Base-by-base conservation (phyloP, 192 early-diverging fungal genomes). In the Thamnidium elegans region DNA sequence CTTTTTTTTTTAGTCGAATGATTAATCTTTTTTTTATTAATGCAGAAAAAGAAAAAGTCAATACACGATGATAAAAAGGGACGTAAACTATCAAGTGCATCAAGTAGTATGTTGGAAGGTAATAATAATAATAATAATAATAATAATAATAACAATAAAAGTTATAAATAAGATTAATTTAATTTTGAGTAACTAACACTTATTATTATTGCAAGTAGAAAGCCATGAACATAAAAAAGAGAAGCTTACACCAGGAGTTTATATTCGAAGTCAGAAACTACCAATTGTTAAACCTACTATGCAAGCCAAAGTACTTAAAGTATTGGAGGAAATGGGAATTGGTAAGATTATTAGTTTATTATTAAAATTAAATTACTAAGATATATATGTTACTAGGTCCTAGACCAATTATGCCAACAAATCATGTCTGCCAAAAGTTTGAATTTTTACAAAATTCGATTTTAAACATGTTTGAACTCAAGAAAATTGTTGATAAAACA, bases 401-500 rank as follows among this genome's bases (percentile, higher is more conserved):
- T 11, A 85, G 86, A n/a, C 94, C 94, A 0, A 71, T 82, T 7
- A 94, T 97, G 89, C 88, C 90, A 4, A 97, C 93, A 3, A 85
- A 81, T 11, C 78, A 80, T 0, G 88, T 97, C 19, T 91, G 89
- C 72, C 81, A 86, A 23, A 88, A 87, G 61, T 95, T 89, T 70
- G 89, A 92, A 51, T 82, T 84, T 50, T 72, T 97, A 53, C 86
- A 89, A 58, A 77, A 80, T 47, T 89, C 87, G 10, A 87, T 95
- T 56, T 73, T 92, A 45, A 83, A 74, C 21, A 68, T 96, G 66
- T 71, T 94, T 54, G 95, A 97, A 63, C 73, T 91, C 53, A 94
- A 93, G 70, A 90, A 90, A 64, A 78, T 81, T 7, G 86, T 84
- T 1, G 95, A 97, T 69, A 92, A 89, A 76, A 67, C 84, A 7